These are phyloP conservation scores for Sugiyamaella neomexicana DNA, from an alignment of 1,139 yeast species.

Conservation along the genomic window DNA sequence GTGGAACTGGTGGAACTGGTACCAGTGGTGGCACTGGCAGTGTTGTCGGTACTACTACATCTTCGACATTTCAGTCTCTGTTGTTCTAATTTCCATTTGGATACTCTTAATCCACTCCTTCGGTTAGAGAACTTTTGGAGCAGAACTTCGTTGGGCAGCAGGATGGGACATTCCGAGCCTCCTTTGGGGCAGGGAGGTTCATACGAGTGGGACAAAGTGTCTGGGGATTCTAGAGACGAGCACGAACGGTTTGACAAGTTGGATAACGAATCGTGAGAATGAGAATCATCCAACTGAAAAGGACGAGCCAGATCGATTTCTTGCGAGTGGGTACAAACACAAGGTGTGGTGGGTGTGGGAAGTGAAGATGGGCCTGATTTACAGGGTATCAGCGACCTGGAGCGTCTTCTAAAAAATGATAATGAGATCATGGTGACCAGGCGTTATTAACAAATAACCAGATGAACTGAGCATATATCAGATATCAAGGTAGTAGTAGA, in stretches of 20 bases:
- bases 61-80: slow-evolving; percentile 23
- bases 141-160: slow-evolving; percentile 38
- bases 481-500: background rate
- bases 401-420: too few relatives aligned
- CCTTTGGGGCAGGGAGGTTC: slow-evolving; percentile 19
- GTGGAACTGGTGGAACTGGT: background rate
- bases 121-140: slow-evolving; percentile 34
- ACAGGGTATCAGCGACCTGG: too few relatives aligned
- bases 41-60: slow-evolving; percentile 16
- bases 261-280: slow-evolving; percentile 1
- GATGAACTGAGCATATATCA: too few relatives aligned
- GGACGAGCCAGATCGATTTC: too few relatives aligned
- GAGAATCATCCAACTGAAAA: too few relatives aligned
- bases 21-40: background rate
- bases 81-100: slow-evolving; percentile 25
- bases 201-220: background rate
- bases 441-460: too few relatives aligned
- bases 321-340: too few relatives aligned
- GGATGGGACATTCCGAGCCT: slow-evolving; percentile 33
- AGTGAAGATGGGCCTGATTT: too few relatives aligned
- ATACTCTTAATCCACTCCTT: slow-evolving; percentile 25
- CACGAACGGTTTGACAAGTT: background rate
- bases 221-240: background rate
- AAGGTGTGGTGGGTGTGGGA: too few relatives aligned
- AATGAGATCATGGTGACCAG: too few relatives aligned